phyloP scores from a whole-genome alignment of 208 protist species.

The Leishmania braziliensis region DNA sequence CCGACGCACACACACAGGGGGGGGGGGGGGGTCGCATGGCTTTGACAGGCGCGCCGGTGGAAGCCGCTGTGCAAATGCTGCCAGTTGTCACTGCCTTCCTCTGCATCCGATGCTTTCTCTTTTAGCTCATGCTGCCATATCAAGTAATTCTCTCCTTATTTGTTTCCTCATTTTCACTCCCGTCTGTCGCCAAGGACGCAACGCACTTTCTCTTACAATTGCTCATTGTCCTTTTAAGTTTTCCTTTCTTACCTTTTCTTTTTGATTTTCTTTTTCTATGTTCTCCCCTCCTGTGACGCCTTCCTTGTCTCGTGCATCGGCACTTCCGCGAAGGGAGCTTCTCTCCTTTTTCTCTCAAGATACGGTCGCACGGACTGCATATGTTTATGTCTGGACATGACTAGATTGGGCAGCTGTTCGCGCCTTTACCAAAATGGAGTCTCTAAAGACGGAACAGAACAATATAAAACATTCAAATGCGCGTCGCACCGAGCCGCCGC shows the following conservation, averaged over 20 bases:
- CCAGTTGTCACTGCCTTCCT: not conserved
- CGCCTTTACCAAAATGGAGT: conserved; percentile 1
- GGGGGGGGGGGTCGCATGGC: not conserved
- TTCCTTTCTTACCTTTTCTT: not conserved
- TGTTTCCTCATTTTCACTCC: not conserved
- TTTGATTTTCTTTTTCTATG: not conserved
- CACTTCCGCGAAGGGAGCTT: not conserved
- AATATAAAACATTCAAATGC: not conserved
- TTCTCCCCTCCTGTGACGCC: not conserved
- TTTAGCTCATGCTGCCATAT: not conserved
- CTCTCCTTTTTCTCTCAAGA: not conserved
- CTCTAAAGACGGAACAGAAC: not conserved
- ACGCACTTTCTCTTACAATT: not conserved
- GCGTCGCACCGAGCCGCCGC: not conserved
- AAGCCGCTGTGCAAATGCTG: not conserved
- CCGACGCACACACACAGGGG: not conserved
- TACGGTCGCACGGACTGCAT: not conserved
- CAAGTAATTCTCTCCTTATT: not conserved
- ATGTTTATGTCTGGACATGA: not conserved
- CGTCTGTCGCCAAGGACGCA: not conserved
- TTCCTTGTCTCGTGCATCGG: not conserved
- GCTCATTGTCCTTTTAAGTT: not conserved
- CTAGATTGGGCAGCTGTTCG: not conserved
- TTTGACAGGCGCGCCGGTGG: not conserved
- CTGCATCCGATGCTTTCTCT: not conserved